These are phyloP conservation scores for Rhodomyrtus tomentosa DNA, from an alignment of 345 rosid genomes.

Conservation along the genomic window DNA sequence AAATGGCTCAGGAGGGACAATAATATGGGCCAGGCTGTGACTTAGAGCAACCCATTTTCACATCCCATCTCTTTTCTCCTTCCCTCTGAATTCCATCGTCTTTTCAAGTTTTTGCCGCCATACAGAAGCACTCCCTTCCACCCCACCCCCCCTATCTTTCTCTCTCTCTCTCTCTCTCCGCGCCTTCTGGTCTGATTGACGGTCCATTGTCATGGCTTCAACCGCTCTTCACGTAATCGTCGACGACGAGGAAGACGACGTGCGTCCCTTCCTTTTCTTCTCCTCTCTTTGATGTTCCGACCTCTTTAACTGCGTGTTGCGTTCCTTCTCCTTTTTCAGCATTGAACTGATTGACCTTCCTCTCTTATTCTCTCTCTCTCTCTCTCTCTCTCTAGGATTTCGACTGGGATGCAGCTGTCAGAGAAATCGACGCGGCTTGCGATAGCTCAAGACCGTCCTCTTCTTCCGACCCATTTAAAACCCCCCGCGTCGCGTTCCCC, in stretches of 20 bases:
- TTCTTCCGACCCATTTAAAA: slow-evolving; percentile 13
- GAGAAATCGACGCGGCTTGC: slow-evolving; percentile 71
- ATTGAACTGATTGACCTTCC: background rate
- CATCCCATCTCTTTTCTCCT: background rate
- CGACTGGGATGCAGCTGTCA: slow-evolving; percentile 95
- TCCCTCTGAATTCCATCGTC: background rate
- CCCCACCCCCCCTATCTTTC: background rate
- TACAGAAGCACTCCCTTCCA: background rate
- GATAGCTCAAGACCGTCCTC: slow-evolving; percentile 19
- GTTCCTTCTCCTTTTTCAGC: background rate
- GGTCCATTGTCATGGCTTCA: slow-evolving; percentile 17
- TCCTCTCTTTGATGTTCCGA: background rate
- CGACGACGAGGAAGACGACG: slow-evolving; percentile 42
- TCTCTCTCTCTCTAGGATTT: slow-evolving; percentile 26
- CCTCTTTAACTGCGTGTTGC: background rate
- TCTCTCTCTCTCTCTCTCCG: background rate
- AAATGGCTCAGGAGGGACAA: no score
- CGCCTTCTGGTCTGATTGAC: background rate
- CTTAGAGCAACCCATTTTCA: background rate
- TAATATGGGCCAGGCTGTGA: background rate
- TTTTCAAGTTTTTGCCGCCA: slow-evolving; percentile 30
- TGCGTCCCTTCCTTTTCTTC: background rate
- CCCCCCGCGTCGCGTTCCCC: slow-evolving; percentile 1
- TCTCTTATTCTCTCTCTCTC: background rate
- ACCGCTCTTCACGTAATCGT: slow-evolving; percentile 11